phyloP scores from a whole-genome alignment of 306 rosid species.

The Cicer cuneatum region DNA sequence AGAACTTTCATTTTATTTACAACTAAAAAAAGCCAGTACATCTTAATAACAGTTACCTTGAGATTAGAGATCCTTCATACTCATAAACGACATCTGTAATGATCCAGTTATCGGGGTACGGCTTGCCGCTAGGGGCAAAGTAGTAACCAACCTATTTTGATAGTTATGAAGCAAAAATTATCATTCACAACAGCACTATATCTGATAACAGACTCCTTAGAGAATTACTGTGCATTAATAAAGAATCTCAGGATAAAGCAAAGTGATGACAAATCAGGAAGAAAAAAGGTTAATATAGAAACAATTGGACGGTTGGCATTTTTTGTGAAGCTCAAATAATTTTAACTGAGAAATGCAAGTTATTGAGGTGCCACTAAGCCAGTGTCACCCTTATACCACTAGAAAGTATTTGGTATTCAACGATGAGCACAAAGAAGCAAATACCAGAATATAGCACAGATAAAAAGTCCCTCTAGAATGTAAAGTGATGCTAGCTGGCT shows the following conservation, averaged over 20 bases:
- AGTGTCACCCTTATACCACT: conserved; percentile 25
- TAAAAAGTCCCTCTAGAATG: conserved; percentile 36
- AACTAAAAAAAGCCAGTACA: conserved; percentile 16
- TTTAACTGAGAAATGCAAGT: background rate
- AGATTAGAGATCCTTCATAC: conserved; percentile 76
- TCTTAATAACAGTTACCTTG: conserved; percentile 64
- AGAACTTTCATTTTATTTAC: conserved; percentile 34
- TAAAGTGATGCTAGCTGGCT: conserved; percentile 6
- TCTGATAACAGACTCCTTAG: conserved; percentile 45
- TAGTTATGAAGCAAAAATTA: conserved; percentile 54
- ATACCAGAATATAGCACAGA: conserved; percentile 17
- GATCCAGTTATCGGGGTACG: conserved; percentile 99
- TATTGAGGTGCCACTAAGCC: conserved; percentile 27
- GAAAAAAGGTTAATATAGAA: conserved; percentile 11
- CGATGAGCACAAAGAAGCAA: conserved; percentile 36
- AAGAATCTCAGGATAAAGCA: conserved; percentile 45
- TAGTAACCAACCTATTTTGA: conserved; percentile 93
- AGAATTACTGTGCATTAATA: conserved; percentile 43
- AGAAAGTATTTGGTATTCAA: conserved; percentile 28
- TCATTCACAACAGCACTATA: conserved; percentile 50
- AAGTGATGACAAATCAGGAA: conserved; percentile 36
- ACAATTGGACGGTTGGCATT: conserved; percentile 19
- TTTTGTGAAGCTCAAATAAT: conserved; percentile 40
- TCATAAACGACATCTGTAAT: conserved; percentile 86
- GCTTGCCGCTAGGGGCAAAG: conserved; percentile 99